Evolutionary conservation across 495 filamentous ascomycete species (phyloP).

Genomic region (Astrothelium macrocarpum): DNA sequence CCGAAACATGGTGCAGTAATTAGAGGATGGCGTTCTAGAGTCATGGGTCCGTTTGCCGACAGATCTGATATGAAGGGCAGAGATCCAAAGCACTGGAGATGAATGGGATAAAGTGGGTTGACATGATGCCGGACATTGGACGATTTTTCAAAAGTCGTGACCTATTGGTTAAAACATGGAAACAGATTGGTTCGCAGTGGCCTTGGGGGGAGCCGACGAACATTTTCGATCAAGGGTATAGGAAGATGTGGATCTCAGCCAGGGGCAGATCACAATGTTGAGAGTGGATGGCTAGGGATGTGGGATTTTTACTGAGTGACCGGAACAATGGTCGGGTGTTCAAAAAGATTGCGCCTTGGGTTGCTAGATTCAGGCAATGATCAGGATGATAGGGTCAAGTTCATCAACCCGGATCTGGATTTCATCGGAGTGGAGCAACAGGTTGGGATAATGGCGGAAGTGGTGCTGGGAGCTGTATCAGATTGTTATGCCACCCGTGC

Average conservation of each 20-base stretch:
- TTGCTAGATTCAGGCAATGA: too few relatives aligned
- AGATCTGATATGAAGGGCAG: conserved; percentile 34
- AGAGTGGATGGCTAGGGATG: background rate
- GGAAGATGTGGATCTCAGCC: background rate
- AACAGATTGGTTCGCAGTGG: background rate
- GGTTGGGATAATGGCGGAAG: background rate
- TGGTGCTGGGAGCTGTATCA: background rate
- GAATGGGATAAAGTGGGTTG: conserved; percentile 22
- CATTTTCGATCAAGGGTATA: background rate
- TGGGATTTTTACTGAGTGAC: background rate
- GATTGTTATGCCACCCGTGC: background rate
- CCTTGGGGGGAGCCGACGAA: background rate
- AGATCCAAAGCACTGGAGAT: conserved; percentile 39
- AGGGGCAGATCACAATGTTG: background rate
- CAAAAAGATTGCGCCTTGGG: background rate
- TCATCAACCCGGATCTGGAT: too few relatives aligned
- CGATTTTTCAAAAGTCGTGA: background rate
- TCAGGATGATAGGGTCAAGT: too few relatives aligned
- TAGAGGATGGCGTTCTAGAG: background rate
- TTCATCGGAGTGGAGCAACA: too few relatives aligned
- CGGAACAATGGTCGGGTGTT: background rate
- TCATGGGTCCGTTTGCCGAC: conserved; percentile 11
- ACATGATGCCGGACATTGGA: background rate
- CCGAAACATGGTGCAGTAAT: background rate
- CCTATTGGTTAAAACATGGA: background rate